Evolutionary conservation across 2,329 filamentous ascomycete genomes (phyloP), one percentile per base, ranked within the genome.

Genomic region (Cladophialophora exuberans): DNA sequence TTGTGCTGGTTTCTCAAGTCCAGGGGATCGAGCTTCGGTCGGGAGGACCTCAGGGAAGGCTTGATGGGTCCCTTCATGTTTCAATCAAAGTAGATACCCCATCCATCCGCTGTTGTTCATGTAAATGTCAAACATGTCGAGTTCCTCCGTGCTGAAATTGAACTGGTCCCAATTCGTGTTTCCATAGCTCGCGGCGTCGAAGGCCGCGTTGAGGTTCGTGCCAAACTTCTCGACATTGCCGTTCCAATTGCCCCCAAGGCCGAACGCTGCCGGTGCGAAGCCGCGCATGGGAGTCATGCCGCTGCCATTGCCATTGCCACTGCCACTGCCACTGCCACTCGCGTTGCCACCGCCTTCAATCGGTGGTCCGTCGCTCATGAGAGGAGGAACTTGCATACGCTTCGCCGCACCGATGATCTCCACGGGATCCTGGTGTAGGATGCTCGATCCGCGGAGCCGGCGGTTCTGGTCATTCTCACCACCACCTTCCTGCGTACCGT

Each of bases 141-240:
- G 28, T 36, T 63, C 61, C 18, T 60, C 54, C 3, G 48, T 45
- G 11, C 46, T 57, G 35, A 61, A 63, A 23, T 59, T 60, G 39
- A 62, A 61, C 31, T 62, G 55, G n/a, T 62, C 59, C 61, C 61
- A 63, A 41, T 63, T 60, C 4, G 56, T 58, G 35, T 59, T 61
- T 15, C 56, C 59, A 26, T 61, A 63, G 26, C 48, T 61, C 4
- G 59, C 56, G 10, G 59, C 61, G 28, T 63, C 53, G 28, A 59
- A 61, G 3, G 57, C 60, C 9, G 54, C 56, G 22, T 62, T 62
- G 28, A 62, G 42, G 39, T 62, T 50, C 10, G 51, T 42, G 10
- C 56, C 56, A 18, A 45, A 44, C 30, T 33, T 44, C 6, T 59
- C 46, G 22, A 18, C 15, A 11, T 31, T 49, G 23, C 22, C 28